A percentile compares a stretch with the other conserved stretches of the same genome.
Evolutionary conservation across 129 eudicot genomes (phyloP).

Genomic region (Flaveria bidentis): DNA sequence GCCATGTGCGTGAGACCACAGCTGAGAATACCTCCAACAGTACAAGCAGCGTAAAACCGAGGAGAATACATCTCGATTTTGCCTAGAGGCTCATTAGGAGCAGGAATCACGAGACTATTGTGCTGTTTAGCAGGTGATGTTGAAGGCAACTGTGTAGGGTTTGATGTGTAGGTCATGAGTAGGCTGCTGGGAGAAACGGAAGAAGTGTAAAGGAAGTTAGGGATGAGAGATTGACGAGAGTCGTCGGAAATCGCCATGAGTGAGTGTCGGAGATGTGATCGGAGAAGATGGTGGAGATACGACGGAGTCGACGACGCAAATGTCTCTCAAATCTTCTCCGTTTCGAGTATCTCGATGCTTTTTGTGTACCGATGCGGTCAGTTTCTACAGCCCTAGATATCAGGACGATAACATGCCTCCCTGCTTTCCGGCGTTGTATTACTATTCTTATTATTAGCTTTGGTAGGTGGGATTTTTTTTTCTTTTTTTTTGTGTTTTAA

Average conservation of each 20-base stretch:
- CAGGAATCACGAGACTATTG: conserved; percentile 47
- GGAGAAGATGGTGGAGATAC: conserved; percentile 25
- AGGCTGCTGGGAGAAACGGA: conserved; percentile 43
- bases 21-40: conserved; percentile 82
- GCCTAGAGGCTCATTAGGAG: conserved; percentile 73
- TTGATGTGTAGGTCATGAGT: conserved; percentile 23
- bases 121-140: conserved; percentile 32
- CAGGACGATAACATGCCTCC: conserved; percentile 18
- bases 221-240: conserved; percentile 65
- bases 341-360: conserved; percentile 13
- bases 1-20: conserved; percentile 93
- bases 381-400: conserved; percentile 17
- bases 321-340: conserved; percentile 22
- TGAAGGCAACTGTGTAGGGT: conserved; percentile 22
- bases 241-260: conserved; percentile 43
- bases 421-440: conserved; percentile 4
- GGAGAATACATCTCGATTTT: conserved; percentile 92
- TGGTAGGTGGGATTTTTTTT: too few relatives aligned
- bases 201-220: conserved; percentile 57
- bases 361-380: background rate
- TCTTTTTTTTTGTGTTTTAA: too few relatives aligned
- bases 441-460: too few relatives aligned
- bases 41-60: conserved; percentile 78
- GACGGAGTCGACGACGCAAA: conserved; percentile 16
- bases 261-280: background rate